A percentile compares a stretch with the other conserved stretches of the same genome.
These are phyloP conservation scores for Clavispora asparagi DNA, from an alignment of 805 yeast genomes.

Conservation along the genomic window DNA sequence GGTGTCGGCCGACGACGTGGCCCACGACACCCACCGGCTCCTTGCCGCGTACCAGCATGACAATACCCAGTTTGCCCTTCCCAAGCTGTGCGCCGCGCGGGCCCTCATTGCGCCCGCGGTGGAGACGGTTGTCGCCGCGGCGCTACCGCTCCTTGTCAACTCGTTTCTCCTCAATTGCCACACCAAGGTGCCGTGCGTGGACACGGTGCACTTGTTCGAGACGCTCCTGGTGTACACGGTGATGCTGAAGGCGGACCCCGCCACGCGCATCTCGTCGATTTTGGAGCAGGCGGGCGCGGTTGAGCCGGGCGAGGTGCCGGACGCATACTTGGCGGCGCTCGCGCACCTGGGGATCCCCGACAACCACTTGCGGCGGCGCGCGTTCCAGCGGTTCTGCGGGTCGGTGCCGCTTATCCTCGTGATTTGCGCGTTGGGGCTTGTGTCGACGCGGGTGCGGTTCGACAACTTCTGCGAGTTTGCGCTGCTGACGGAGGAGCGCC, in stretches of 20 bases:
- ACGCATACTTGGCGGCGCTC: slow-evolving; percentile 2
- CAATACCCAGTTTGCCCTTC: neutral
- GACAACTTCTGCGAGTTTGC: slow-evolving; percentile 27
- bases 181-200: slow-evolving; percentile 29
- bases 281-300: slow-evolving; percentile 9
- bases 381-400: slow-evolving; percentile 17
- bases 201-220: slow-evolving; percentile 25
- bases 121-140: slow-evolving; percentile 8
- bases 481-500: slow-evolving; percentile 24
- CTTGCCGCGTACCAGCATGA: slow-evolving; percentile 2
- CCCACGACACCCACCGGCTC: slow-evolving; percentile 2
- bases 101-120: neutral
- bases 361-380: slow-evolving; percentile 13
- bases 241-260: slow-evolving; percentile 14
- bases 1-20: slow-evolving; percentile 8
- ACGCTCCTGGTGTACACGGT: slow-evolving; percentile 22
- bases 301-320: slow-evolving; percentile 3
- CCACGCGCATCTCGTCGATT: slow-evolving; percentile 15
- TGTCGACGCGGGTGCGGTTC: slow-evolving; percentile 27
- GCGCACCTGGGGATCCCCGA: slow-evolving; percentile 11
- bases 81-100: neutral
- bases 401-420: slow-evolving; percentile 22
- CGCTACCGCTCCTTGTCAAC: slow-evolving; percentile 16
- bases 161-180: slow-evolving; percentile 29
- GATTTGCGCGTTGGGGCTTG: slow-evolving; percentile 29